Percentiles rank a stretch among this genome's conserved stretches.
These are phyloP conservation scores for Eutrema yunnanense DNA, from an alignment of 345 rosid species.

Conservation along the genomic window DNA sequence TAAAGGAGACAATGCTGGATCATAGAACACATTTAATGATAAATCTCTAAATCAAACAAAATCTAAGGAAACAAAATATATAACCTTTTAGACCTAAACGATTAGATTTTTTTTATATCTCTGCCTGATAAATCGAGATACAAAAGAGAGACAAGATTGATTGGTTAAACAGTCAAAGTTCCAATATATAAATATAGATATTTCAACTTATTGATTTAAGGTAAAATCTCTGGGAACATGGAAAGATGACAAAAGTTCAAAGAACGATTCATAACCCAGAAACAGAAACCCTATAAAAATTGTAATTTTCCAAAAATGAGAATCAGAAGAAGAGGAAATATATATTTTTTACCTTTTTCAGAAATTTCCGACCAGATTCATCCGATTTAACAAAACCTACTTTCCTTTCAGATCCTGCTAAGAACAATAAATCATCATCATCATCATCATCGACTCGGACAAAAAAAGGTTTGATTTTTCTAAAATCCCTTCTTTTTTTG, in stretches of 20 bases:
- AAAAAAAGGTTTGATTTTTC: not conserved
- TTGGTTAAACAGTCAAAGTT: constrained; percentile 8
- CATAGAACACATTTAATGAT: not conserved
- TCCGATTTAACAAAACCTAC: not conserved
- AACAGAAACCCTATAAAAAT: constrained; percentile 17
- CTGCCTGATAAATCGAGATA: not conserved
- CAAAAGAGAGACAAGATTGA: not conserved
- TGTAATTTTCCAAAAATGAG: not conserved
- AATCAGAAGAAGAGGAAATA: not conserved
- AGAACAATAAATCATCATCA: not conserved
- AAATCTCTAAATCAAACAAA: not conserved
- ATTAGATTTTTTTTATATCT: not conserved
- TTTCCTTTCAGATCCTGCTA: constrained; percentile 27
- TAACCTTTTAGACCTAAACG: not conserved
- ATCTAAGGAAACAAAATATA: not conserved
- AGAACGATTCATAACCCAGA: constrained; percentile 16
- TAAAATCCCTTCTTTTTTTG: not conserved
- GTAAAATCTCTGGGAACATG: constrained; percentile 16
- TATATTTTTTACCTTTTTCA: constrained; percentile 3
- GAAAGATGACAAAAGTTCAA: constrained; percentile 23
- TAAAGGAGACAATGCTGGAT: constrained; percentile 16
- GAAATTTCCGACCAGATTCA: not conserved
- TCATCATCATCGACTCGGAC: not conserved
- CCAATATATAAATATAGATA: not conserved
- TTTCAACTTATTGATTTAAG: not conserved